Evolutionary conservation across 257 asterid species (phyloP).

Genomic region (Solanum chiquidenum): DNA sequence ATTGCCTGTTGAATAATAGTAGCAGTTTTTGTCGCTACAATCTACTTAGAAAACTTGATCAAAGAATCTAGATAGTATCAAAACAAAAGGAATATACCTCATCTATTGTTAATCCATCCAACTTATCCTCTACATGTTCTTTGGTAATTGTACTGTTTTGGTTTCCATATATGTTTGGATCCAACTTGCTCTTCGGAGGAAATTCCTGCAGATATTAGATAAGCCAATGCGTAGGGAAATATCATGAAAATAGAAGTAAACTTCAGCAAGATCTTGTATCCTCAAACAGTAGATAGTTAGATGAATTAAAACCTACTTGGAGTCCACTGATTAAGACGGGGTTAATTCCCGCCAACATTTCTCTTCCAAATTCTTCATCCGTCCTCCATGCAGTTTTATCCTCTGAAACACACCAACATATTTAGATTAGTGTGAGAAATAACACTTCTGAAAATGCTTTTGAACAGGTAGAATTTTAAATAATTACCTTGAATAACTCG

Average conservation of each 20-base stretch:
- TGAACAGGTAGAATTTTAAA: not conserved
- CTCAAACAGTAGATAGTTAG: not conserved
- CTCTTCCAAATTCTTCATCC: conserved; percentile 69
- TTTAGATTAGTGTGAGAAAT: not conserved
- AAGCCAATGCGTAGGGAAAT: accelerated
- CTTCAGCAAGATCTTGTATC: not conserved
- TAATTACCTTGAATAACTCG: conserved; percentile 45
- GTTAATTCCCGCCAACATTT: conserved; percentile 10
- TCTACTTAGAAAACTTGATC: not conserved
- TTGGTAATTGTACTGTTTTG: conserved; percentile 43
- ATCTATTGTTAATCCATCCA: conserved; percentile 38
- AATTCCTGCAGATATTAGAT: conserved; percentile 28
- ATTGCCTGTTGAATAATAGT: conserved; percentile 28
- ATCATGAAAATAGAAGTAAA: not conserved
- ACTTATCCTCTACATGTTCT: conserved; percentile 29
- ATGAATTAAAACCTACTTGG: conserved; percentile 24
- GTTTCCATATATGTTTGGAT: conserved; percentile 39
- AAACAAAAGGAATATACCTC: conserved; percentile 19
- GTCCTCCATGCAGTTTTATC: conserved; percentile 66
- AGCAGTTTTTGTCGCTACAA: not conserved
- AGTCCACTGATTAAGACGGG: conserved; percentile 54
- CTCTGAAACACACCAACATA: conserved; percentile 10
- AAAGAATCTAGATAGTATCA: not conserved
- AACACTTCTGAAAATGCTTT: not conserved
- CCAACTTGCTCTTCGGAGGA: conserved; percentile 1